Base-by-base conservation (phyloP, 139 green algal genomes). In the Micractinium sp. region DNA sequence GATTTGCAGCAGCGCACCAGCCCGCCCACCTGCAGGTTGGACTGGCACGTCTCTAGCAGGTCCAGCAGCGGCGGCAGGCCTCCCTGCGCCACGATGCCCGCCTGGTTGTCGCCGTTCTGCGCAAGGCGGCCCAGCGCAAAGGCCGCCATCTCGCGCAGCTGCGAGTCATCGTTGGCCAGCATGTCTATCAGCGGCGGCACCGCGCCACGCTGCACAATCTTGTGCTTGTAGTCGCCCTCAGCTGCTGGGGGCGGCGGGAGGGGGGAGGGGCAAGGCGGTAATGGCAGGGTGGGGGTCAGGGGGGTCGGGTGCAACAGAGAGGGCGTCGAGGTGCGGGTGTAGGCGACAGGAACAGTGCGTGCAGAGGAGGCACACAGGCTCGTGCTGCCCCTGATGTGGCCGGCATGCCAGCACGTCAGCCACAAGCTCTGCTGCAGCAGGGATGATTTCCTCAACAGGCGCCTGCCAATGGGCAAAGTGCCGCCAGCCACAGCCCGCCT, bases 51-150 rank as follows among this genome's bases (percentile, higher is more conserved):
- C 82, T 97, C 95, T 19, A 99, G 91, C 66, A 99, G 95, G 41
- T 98, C 95, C 60, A 99, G 93, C 82, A 99, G 93, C 9, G 95
- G 96, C 38, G 82, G 69, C 83, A 99, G 89, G 3, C 97, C 98
- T 23, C 96, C 96, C 31, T 93, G 92, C 84, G 98, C 95, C 61
- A 97, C 90, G 35, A 98, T 97, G 87, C 94, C 94, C 31, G 91
- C 97, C 67, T 99, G 97, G 92, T 99, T 99, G 93, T 99, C 97
- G 23, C 77, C 25, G 90, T 99, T 97, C 93, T 99, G 97, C 12
- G 97, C 98, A 12, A 99, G 92, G 33, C 98, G 93, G 23, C 98
- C 98, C 84, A 99, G 92, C 25, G 98, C 98, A 96, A 99, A 99
- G 3, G 98, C 97, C 16, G 98, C 97, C 98, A 99, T 99, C 92